Evolutionary conservation across 768 basidiomycete genomes (phyloP), one percentile per base, ranked within the genome.

Genomic region (Hemileccinum impolitum): DNA sequence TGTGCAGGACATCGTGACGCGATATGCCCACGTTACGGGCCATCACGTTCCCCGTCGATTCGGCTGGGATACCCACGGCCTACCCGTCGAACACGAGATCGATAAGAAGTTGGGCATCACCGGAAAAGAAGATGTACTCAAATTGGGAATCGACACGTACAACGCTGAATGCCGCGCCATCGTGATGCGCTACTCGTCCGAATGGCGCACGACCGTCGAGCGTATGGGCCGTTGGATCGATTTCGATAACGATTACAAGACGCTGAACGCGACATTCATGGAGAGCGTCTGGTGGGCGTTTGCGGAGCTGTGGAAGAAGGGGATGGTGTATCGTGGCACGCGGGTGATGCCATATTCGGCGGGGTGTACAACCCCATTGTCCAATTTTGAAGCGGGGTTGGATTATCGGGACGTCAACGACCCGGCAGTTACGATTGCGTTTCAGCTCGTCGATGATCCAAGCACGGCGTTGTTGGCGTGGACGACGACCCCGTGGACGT

Each of bases 221-320:
- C 84, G 96, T 55, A 94, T 98, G 87, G 96, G 95, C 30, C 84
- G 96, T 54, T 99, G 96, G 96, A 98, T 99, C 72, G 96, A 99
- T 70, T 99, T 99, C 60, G 96, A 99, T 70, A 90, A 97, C 59
- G 96, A 97, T 61, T 99, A 99, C 76, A 98, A 97, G 76, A 99
- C 96, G 14, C 79, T 98, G 54, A 93, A 98, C 61, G 69, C 84
- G 7, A 73, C 84, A 9, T 99, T 90, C 69, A 98, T 99, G 96
- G 96, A 99, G 75, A 86, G 84, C 40, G 91, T 96, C 11, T 99
- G 96, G 96, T 99, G 96, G 96, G 96, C 91, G 9, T 99, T 99
- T 69, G 76, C 82, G 45, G 84, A 94, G 65, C 79, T 99, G n/a
- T 95, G 85, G 78, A 82, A 93, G 63, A 95, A 93, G 67, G 83